Conservation (phyloP, 2,329 filamentous ascomycete species). For the Cordyceps farinosa region DNA sequence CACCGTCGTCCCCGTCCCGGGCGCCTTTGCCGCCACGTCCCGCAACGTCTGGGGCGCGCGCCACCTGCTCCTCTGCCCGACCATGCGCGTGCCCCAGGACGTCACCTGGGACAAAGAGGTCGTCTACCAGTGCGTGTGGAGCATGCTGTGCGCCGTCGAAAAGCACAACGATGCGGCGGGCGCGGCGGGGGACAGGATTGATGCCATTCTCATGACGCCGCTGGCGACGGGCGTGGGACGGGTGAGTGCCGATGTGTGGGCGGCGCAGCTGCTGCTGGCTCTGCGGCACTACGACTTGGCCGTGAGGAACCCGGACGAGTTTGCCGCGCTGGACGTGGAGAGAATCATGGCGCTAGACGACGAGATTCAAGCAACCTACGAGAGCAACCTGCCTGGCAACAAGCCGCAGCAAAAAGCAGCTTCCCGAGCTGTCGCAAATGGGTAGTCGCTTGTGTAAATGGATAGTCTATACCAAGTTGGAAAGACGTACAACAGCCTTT, state of each 20-base stretch:
- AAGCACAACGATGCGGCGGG: constrained; percentile 38
- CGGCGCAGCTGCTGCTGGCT: constrained; percentile 46
- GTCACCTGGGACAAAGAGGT: constrained; percentile 50
- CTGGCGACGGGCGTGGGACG: constrained; percentile 46
- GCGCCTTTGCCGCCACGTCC: constrained; percentile 30
- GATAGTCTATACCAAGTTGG: too few species aligned
- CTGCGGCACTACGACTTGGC: constrained; percentile 51
- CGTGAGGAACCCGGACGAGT: constrained; percentile 38
- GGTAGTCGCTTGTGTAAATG: background rate
- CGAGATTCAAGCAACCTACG: constrained; percentile 12
- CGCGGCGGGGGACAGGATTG: constrained; percentile 30
- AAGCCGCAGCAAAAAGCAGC: background rate
- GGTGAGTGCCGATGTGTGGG: constrained; percentile 46
- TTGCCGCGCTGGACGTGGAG: constrained; percentile 33
- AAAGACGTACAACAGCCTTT: too few species aligned
- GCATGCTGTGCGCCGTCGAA: constrained; percentile 45
- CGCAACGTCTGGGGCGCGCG: constrained; percentile 39
- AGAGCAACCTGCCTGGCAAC: background rate
- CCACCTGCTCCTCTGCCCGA: constrained; percentile 49
- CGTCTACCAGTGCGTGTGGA: constrained; percentile 53
- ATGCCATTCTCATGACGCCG: constrained; percentile 48
- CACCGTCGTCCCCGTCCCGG: constrained; percentile 44
- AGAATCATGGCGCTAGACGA: constrained; percentile 8
- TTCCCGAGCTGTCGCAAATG: background rate
- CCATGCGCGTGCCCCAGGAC: constrained; percentile 45